phyloP scores from a whole-genome alignment of 2,329 filamentous ascomycete species.

The Lecanosticta acicola region DNA sequence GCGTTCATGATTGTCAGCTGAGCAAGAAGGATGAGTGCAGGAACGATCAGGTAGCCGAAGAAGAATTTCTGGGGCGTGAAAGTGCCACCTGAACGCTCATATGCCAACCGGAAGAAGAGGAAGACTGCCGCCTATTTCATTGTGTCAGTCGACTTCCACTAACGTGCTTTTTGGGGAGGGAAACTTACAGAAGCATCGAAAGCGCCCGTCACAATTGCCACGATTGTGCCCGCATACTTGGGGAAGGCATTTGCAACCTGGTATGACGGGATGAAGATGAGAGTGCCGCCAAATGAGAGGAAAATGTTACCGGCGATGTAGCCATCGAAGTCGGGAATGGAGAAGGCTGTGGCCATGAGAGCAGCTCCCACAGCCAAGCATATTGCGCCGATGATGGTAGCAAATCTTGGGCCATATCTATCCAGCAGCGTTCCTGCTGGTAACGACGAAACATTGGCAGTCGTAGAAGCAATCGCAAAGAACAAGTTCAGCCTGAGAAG shows the following conservation, averaged over 20 bases:
- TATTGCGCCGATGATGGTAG: conserved; percentile 63
- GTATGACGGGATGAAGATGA: conserved; percentile 48
- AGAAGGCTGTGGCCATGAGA: conserved; percentile 62
- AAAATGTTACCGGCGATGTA: conserved; percentile 46
- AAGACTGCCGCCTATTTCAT: conserved; percentile 39
- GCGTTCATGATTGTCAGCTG: conserved; percentile 46
- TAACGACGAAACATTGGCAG: conserved; percentile 78
- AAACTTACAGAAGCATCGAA: conserved; percentile 41
- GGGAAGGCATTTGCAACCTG: conserved; percentile 48
- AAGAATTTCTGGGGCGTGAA: conserved; percentile 47
- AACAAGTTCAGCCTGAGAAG: conserved; percentile 65
- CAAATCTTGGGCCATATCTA: conserved; percentile 70
- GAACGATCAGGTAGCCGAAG: conserved; percentile 42
- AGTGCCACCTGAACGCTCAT: conserved; percentile 37
- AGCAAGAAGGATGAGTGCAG: conserved; percentile 38
- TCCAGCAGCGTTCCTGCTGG: conserved; percentile 82
- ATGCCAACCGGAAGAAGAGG: conserved; percentile 44
- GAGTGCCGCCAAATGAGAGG: conserved; percentile 45
- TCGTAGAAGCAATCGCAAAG: conserved; percentile 85
- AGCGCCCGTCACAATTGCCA: conserved; percentile 45
- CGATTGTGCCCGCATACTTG: conserved; percentile 43
- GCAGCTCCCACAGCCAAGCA: conserved; percentile 64
- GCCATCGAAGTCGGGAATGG: conserved; percentile 63
- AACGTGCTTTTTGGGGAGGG: background rate
- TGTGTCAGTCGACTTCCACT: background rate